Percentiles rank a stretch among this genome's conserved stretches.
Conservation (phyloP, 2,329 filamentous ascomycete genomes). For the Sclerotinia sclerotiorum region DNA sequence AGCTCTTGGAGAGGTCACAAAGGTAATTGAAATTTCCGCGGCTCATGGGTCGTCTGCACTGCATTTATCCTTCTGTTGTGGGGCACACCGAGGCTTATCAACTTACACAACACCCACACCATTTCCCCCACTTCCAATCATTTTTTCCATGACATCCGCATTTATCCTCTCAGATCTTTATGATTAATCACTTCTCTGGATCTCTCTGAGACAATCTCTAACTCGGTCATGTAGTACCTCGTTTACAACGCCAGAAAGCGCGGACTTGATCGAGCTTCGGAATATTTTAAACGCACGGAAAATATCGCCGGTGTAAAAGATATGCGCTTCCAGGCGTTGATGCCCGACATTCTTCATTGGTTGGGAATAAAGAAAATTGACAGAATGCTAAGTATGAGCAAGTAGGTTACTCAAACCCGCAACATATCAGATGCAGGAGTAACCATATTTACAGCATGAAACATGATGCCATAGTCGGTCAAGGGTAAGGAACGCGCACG, state of each 20-base stretch:
- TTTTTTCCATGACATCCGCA: conserved; percentile 27
- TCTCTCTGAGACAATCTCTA: conserved; percentile 26
- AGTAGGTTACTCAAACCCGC: conserved; percentile 44
- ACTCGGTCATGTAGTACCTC: conserved; percentile 42
- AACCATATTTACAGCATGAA: conserved; percentile 64
- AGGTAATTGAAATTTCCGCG: conserved; percentile 34
- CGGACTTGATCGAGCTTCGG: conserved; percentile 75
- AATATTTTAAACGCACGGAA: conserved; percentile 97
- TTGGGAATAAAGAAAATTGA: conserved; percentile 98
- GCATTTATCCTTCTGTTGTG: conserved; percentile 24
- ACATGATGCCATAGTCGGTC: conserved; percentile 82
- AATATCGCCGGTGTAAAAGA: conserved; percentile 96
- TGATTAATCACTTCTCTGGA: conserved; percentile 18
- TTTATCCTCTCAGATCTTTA: conserved; percentile 24
- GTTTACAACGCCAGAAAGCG: conserved; percentile 81
- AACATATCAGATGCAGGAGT: conserved; percentile 31
- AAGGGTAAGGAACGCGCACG: conserved; percentile 54
- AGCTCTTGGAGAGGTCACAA: conserved; percentile 80
- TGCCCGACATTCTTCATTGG: conserved; percentile 98
- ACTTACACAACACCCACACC: conserved; percentile 58
- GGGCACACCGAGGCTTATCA: conserved; percentile 18
- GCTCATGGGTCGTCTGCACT: conserved; percentile 18
- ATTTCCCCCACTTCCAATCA: conserved; percentile 63
- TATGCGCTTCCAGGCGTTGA: conserved; percentile 97
- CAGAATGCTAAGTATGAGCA: conserved; percentile 97